These are phyloP conservation scores for Acanthamoeba sp. DNA, from an alignment of 208 protist species.

Conservation along the genomic window DNA sequence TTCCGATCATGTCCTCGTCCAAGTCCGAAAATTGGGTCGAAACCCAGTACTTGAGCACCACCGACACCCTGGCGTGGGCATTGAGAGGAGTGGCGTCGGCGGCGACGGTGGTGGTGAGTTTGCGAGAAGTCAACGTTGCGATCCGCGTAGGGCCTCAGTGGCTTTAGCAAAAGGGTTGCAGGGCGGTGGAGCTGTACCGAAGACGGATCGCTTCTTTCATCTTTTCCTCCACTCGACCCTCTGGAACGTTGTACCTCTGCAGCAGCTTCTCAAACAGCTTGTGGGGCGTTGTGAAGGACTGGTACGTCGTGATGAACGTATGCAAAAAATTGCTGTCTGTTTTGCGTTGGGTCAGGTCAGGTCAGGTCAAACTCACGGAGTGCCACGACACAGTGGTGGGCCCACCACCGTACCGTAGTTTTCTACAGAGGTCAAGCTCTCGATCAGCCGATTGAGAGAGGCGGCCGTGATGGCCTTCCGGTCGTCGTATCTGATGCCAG, in stretches of 20 bases:
- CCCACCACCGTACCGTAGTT: conserved; percentile 66
- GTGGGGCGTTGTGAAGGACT: conserved; percentile 77
- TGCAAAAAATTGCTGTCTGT: conserved; percentile 83
- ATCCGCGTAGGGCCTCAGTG: too few species aligned
- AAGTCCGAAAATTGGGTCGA: conserved; percentile 83
- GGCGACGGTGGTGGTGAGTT: too few species aligned
- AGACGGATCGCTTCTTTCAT: conserved; percentile 62
- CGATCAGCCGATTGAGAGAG: conserved; percentile 79
- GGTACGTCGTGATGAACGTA: conserved; percentile 80
- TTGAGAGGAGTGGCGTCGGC: too few species aligned
- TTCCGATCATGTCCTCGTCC: conserved; percentile 79
- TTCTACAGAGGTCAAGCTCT: conserved; percentile 75
- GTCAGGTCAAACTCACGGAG: not conserved
- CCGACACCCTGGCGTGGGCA: conserved; percentile 80
- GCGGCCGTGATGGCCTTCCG: not conserved
- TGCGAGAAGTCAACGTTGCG: too few species aligned
- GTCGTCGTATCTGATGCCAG: conserved; percentile 7
- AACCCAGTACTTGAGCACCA: conserved; percentile 87
- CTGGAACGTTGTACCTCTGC: conserved; percentile 75
- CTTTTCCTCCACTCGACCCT: conserved; percentile 64
- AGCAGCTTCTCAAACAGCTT: conserved; percentile 76
- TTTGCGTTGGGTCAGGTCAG: not conserved
- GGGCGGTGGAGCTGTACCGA: conserved; percentile 52
- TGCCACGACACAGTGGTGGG: too few species aligned
- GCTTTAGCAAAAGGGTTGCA: conserved; percentile 8